Percentiles rank a stretch among this genome's conserved stretches.
Evolutionary conservation across 192 early-diverging fungal genomes (phyloP).

Genomic region (Rhizophagus clarus): DNA sequence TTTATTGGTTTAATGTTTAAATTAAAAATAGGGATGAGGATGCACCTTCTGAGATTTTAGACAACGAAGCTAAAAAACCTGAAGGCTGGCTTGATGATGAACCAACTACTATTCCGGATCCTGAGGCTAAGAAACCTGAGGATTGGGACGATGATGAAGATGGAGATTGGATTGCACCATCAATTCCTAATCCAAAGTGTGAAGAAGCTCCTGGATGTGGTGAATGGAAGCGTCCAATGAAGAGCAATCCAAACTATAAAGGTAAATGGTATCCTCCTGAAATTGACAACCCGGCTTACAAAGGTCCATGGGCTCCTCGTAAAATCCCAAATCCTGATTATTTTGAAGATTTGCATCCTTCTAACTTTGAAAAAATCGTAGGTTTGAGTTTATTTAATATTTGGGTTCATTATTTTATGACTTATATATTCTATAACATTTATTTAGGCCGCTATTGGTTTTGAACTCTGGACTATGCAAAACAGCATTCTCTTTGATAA

Average conservation of each 20-base stretch:
- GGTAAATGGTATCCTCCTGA: constrained; percentile 85
- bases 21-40: constrained; percentile 68
- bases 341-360: constrained; percentile 78
- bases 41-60: constrained; percentile 75
- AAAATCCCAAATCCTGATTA: constrained; percentile 85
- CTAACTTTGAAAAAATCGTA: constrained; percentile 78
- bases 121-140: constrained; percentile 78
- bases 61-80: constrained; percentile 79
- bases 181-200: constrained; percentile 82
- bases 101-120: constrained; percentile 71
- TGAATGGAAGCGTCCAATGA: constrained; percentile 77
- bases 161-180: constrained; percentile 85
- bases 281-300: constrained; percentile 92
- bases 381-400: constrained; percentile 31
- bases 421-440: not conserved
- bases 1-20: not conserved
- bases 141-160: constrained; percentile 95
- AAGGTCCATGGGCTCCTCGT: constrained; percentile 84
- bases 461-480: constrained; percentile 96
- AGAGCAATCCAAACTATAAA: constrained; percentile 85
- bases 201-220: constrained; percentile 73
- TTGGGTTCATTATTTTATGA: not conserved
- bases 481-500: constrained; percentile 87
- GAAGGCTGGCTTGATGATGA: constrained; percentile 89
- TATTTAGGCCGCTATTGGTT: constrained; percentile 69